Conservation (phyloP, 805 yeast genomes). For the Candida morakotiae region DNA sequence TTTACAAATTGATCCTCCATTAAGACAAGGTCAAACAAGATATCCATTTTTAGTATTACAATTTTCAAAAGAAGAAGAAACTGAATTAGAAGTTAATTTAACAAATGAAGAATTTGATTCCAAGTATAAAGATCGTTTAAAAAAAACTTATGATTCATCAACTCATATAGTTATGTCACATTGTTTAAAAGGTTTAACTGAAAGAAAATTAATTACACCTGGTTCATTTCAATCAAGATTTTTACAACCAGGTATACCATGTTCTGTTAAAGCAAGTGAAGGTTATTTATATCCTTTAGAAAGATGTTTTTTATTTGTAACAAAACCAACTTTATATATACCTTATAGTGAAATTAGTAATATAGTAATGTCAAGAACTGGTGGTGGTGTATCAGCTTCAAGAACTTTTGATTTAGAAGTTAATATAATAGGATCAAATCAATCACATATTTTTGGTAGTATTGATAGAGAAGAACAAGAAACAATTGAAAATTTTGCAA, state of each 20-base stretch:
- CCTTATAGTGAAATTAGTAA: constrained; percentile 78
- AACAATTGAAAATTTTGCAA: constrained; percentile 68
- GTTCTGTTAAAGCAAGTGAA: constrained; percentile 92
- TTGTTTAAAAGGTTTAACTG: constrained; percentile 85
- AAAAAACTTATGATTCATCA: constrained; percentile 74
- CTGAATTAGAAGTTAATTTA: constrained; percentile 83
- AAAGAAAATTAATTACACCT: constrained; percentile 78
- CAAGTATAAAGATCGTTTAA: constrained; percentile 70
- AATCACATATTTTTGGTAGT: constrained; percentile 80
- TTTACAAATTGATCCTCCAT: constrained; percentile 92
- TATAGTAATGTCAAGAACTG: constrained; percentile 85
- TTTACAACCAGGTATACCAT: constrained; percentile 80
- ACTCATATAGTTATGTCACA: constrained; percentile 86
- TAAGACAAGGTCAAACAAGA: constrained; percentile 97
- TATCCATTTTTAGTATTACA: constrained; percentile 91
- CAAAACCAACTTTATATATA: constrained; percentile 90
- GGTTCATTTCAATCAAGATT: constrained; percentile 75
- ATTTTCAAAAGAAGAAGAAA: constrained; percentile 84
- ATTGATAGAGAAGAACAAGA: constrained; percentile 88
- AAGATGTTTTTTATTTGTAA: constrained; percentile 82
- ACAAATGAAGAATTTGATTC: constrained; percentile 75
- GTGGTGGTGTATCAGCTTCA: constrained; percentile 66
- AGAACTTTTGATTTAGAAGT: constrained; percentile 93
- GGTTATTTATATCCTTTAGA: constrained; percentile 93
- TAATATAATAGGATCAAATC: constrained; percentile 55